A percentile compares a stretch with the other conserved stretches of the same genome.
These are phyloP conservation scores for Verticillium klebahnii DNA, from an alignment of 2,329 filamentous ascomycete genomes.

Conservation along the genomic window DNA sequence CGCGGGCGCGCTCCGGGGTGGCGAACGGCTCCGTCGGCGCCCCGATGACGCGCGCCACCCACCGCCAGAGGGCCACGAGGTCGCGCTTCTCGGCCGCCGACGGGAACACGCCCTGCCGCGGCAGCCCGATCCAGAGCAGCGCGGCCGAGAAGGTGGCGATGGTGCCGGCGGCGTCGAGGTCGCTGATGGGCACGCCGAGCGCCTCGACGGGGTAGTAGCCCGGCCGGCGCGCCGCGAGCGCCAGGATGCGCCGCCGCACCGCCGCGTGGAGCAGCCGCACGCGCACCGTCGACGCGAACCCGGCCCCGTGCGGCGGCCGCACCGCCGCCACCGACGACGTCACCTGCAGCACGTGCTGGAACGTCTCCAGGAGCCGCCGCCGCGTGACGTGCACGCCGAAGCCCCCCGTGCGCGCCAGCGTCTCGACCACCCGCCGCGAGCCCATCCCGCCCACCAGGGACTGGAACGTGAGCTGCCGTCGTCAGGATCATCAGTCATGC, in stretches of 20 bases:
- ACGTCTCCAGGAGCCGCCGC: constrained; percentile 62
- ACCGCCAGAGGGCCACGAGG: constrained; percentile 72
- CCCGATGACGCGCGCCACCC: constrained; percentile 67
- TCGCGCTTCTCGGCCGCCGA: constrained; percentile 58
- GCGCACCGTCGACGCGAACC: constrained; percentile 53
- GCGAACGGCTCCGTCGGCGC: constrained; percentile 59
- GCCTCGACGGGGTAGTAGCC: constrained; percentile 56
- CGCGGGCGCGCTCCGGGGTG: constrained; percentile 49
- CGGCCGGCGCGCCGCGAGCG: constrained; percentile 45
- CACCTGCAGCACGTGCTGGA: constrained; percentile 70
- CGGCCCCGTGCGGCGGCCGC: constrained; percentile 36
- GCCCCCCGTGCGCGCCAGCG: constrained; percentile 67
- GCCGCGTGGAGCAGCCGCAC: constrained; percentile 63
- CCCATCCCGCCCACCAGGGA: constrained; percentile 68
- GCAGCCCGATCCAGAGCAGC: constrained; percentile 64
- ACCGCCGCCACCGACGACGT: constrained; percentile 61
- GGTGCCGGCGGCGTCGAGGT: constrained; percentile 70
- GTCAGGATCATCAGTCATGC: constrained; percentile 15
- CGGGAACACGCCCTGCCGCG: constrained; percentile 67
- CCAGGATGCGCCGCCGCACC: constrained; percentile 58
- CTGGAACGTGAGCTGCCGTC: constrained; percentile 51
- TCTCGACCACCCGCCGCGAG: constrained; percentile 68
- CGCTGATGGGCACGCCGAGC: constrained; percentile 65
- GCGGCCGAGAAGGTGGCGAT: constrained; percentile 66
- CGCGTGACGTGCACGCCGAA: constrained; percentile 65